These are phyloP conservation scores for Filobasidium floriforme DNA, from an alignment of 768 basidiomycete genomes.

Conservation along the genomic window DNA sequence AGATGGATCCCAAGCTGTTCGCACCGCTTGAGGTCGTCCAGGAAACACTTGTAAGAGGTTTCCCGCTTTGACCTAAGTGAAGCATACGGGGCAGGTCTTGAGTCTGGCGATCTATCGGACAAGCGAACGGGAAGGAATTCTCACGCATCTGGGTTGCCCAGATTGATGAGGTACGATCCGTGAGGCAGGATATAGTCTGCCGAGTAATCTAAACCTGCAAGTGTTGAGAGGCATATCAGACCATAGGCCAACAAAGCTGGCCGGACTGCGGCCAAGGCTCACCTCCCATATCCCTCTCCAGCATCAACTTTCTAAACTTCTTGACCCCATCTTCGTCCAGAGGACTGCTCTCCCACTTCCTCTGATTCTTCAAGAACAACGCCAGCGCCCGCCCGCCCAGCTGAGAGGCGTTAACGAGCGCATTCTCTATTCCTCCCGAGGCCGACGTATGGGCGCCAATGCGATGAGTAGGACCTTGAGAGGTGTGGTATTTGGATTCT, in stretches of 20 bases:
- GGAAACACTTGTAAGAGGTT: constrained; percentile 55
- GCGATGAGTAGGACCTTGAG: constrained; percentile 10
- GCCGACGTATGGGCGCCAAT: constrained; percentile 78
- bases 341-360: constrained; percentile 66
- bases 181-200: constrained; percentile 65
- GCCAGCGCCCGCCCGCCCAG: constrained; percentile 78
- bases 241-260: constrained; percentile 47
- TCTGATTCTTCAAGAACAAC: constrained; percentile 73
- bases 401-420: constrained; percentile 60
- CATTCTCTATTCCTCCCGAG: constrained; percentile 69
- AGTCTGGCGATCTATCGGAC: constrained; percentile 52
- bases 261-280: constrained; percentile 12
- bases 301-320: constrained; percentile 58
- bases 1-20: constrained; percentile 63
- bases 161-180: constrained; percentile 76
- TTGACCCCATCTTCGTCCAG: constrained; percentile 53
- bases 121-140: not conserved
- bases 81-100: not conserved
- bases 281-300: constrained; percentile 43
- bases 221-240: constrained; percentile 40
- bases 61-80: constrained; percentile 36
- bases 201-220: constrained; percentile 54
- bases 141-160: constrained; percentile 46
- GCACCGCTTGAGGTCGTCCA: constrained; percentile 73
- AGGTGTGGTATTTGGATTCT: not conserved